A percentile compares a stretch with the other conserved stretches of the same genome.
Conservation (phyloP, 2,329 filamentous ascomycete genomes). For the Escovopsis sp. region DNA sequence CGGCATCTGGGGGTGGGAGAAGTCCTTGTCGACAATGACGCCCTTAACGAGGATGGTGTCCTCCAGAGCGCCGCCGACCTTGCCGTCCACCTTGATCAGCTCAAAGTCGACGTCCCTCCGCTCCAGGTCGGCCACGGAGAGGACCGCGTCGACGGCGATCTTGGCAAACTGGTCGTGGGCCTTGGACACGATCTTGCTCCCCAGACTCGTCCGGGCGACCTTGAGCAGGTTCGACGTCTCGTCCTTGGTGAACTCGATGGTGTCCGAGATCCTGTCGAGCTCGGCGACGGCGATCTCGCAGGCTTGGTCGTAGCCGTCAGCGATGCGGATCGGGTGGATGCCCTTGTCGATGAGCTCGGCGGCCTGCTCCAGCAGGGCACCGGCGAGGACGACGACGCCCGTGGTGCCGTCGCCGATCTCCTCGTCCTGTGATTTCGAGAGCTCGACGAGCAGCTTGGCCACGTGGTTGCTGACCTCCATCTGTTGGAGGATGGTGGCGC, state of each 20-base stretch:
- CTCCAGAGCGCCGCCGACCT: conserved; percentile 86
- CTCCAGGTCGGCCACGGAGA: conserved; percentile 90
- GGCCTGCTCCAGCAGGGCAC: conserved; percentile 88
- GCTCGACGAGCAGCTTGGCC: conserved; percentile 87
- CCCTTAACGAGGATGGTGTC: conserved; percentile 92
- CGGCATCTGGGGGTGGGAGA: conserved; percentile 98
- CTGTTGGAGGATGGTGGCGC: conserved; percentile 90
- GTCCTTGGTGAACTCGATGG: conserved; percentile 68
- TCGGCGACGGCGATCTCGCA: conserved; percentile 92
- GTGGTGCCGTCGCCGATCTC: conserved; percentile 98
- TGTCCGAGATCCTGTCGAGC: conserved; percentile 85
- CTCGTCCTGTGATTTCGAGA: conserved; percentile 97
- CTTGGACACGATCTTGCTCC: conserved; percentile 98
- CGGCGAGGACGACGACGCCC: conserved; percentile 89
- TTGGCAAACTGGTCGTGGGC: conserved; percentile 96
- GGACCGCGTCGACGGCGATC: conserved; percentile 91
- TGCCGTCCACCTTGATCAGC: conserved; percentile 97
- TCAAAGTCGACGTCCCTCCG: conserved; percentile 98
- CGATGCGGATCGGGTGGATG: conserved; percentile 96
- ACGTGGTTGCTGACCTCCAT: conserved; percentile 99
- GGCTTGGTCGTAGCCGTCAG: conserved; percentile 93
- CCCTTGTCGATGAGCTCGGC: conserved; percentile 98
- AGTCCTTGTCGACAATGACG: conserved; percentile 98
- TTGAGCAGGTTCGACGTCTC: conserved; percentile 78
- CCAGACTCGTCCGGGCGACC: conserved; percentile 88